Evolutionary conservation across 768 basidiomycete species (phyloP).

Genomic region (Cubamyces sp.): DNA sequence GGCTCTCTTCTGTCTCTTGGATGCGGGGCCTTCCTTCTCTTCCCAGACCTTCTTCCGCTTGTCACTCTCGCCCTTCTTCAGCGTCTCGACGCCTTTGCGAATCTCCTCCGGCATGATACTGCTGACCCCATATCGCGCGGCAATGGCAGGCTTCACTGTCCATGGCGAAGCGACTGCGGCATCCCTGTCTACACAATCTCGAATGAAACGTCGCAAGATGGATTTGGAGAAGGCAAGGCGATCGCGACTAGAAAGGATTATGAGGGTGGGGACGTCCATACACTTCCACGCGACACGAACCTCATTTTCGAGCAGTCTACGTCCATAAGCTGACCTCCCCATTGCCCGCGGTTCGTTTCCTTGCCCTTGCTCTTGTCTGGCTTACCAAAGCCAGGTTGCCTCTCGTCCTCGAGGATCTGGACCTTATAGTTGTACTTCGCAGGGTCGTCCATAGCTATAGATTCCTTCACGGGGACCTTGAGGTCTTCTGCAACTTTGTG

Average conservation of each 20-base stretch:
- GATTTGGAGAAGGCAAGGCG: slow-evolving; percentile 96
- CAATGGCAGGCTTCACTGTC: slow-evolving; percentile 89
- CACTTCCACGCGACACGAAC: slow-evolving; percentile 45
- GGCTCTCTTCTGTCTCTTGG: slow-evolving; percentile 79
- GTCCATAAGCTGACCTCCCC: slow-evolving; percentile 80
- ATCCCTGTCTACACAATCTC: slow-evolving; percentile 93
- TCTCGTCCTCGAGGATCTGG: slow-evolving; percentile 75
- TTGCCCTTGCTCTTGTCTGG: slow-evolving; percentile 56
- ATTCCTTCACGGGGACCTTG: slow-evolving; percentile 72
- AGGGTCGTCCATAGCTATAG: slow-evolving; percentile 75
- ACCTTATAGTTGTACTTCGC: slow-evolving; percentile 86
- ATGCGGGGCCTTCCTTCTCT: slow-evolving; percentile 81
- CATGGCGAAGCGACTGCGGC: slow-evolving; percentile 93
- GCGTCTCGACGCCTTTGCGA: slow-evolving; percentile 73
- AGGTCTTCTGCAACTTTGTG: slow-evolving; percentile 84
- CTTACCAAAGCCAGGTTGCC: slow-evolving; percentile 65
- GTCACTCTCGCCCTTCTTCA: slow-evolving; percentile 88
- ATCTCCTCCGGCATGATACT: slow-evolving; percentile 87
- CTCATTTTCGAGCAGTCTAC: slow-evolving; percentile 82
- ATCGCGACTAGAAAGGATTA: slow-evolving; percentile 69
- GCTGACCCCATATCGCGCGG: slow-evolving; percentile 82
- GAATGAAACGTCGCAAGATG: slow-evolving; percentile 93
- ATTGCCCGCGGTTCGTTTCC: slow-evolving; percentile 57
- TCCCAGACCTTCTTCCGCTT: slow-evolving; percentile 93
- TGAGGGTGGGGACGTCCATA: background rate